phyloP scores from a whole-genome alignment of 257 asterid species.

The Datura wrightii region DNA sequence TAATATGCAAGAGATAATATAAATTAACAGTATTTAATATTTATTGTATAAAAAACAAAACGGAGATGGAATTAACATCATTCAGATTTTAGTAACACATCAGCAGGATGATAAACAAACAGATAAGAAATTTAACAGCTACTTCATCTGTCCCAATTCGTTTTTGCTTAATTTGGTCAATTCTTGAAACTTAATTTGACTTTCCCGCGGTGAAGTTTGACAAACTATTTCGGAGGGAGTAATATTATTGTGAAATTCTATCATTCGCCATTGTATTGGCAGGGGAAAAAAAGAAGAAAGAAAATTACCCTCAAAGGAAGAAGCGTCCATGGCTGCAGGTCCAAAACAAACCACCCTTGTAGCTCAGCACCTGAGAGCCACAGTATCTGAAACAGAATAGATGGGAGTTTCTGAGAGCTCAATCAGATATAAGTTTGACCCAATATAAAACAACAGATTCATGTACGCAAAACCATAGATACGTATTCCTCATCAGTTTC shows the following conservation, averaged over 20 bases:
- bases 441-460: not conserved
- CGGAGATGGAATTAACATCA: not conserved
- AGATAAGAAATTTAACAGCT: constrained; percentile 25
- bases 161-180: not conserved
- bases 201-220: not conserved
- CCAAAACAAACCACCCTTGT: constrained; percentile 36
- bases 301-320: constrained; percentile 57
- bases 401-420: not conserved
- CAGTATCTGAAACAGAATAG: constrained; percentile 30
- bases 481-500: constrained; percentile 9
- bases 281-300: not conserved
- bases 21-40: not conserved
- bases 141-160: not conserved
- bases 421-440: constrained; percentile 17
- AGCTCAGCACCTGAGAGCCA: constrained; percentile 33
- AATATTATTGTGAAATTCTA: constrained; percentile 27
- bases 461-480: not conserved
- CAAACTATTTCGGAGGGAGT: constrained; percentile 8
- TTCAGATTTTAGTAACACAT: not conserved
- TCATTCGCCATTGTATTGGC: constrained; percentile 19
- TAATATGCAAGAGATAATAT: constrained; percentile 1
- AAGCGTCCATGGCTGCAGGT: constrained; percentile 44
- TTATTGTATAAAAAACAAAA: not conserved
- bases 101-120: not conserved
- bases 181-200: constrained; percentile 7